A percentile compares a stretch with the other conserved stretches of the same genome.
Conservation (phyloP, 148 eudicot species). For the Suaeda aralocaspica region DNA sequence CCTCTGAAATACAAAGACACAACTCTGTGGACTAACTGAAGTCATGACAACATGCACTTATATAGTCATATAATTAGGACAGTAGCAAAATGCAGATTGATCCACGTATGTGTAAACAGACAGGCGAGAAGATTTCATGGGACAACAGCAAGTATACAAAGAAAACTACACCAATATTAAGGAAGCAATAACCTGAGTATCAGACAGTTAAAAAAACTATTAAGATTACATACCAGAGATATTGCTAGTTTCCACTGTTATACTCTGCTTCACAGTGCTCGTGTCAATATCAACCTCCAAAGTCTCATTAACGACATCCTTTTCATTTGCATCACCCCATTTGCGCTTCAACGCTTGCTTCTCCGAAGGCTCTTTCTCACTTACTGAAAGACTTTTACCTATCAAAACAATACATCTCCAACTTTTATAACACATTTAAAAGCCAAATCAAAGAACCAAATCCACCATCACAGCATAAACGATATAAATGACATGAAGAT, state of each 20-base stretch:
- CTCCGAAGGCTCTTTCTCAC: constrained; percentile 18
- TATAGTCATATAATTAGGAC: background rate
- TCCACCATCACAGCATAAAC: background rate
- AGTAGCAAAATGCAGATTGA: background rate
- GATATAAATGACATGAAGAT: background rate
- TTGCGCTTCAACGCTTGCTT: constrained; percentile 29
- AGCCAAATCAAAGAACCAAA: background rate
- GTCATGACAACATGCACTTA: background rate
- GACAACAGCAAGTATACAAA: background rate
- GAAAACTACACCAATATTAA: background rate
- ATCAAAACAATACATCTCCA: constrained; percentile 14
- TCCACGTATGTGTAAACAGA: background rate
- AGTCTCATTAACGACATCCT: constrained; percentile 24
- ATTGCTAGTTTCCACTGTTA: constrained; percentile 22
- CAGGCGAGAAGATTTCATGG: background rate
- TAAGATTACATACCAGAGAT: constrained; percentile 21
- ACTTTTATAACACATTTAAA: background rate
- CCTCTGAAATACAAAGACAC: background rate
- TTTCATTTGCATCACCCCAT: constrained; percentile 30
- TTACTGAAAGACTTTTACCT: constrained; percentile 29
- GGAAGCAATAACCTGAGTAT: background rate
- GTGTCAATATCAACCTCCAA: constrained; percentile 29
- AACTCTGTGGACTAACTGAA: background rate
- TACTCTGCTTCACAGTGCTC: constrained; percentile 30
- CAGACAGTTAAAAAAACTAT: background rate